Conservation (phyloP, 2,329 filamentous ascomycete species). For the Cephalotrichum gorgonifer region DNA sequence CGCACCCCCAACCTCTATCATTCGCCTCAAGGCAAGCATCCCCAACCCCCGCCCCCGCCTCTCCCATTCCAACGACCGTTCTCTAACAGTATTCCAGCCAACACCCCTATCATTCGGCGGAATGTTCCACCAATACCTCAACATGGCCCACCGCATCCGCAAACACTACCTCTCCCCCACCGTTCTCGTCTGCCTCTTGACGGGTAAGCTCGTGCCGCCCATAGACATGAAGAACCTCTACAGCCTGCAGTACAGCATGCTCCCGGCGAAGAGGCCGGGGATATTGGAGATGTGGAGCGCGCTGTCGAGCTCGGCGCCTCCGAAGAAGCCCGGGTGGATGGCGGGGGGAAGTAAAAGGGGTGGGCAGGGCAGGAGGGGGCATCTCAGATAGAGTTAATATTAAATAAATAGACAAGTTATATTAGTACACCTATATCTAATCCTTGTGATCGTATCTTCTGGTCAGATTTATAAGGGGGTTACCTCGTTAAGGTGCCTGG, state of each 20-base stretch:
- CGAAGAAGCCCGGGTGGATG: conserved; percentile 5
- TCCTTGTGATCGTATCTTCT: neutral
- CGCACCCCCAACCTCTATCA: conserved; percentile 61
- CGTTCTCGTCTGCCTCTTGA: conserved; percentile 79
- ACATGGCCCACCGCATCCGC: conserved; percentile 81
- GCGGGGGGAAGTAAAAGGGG: neutral
- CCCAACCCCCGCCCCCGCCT: neutral
- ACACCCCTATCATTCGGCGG: conserved; percentile 82
- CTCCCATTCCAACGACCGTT: neutral
- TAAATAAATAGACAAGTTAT: neutral
- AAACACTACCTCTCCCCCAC: conserved; percentile 90
- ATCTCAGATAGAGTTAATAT: conserved; percentile 1
- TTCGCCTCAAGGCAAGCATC: conserved; percentile 64
- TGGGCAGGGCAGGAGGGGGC: conserved; percentile 11
- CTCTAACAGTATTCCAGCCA: conserved; percentile 40
- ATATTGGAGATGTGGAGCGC: conserved; percentile 80
- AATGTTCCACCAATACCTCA: conserved; percentile 97
- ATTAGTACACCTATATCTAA: neutral
- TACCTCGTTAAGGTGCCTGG: no score
- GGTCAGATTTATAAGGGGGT: no score
- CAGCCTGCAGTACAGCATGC: conserved; percentile 94
- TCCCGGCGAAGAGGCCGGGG: conserved; percentile 70
- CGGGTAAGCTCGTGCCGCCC: conserved; percentile 86
- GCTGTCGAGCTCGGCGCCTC: conserved; percentile 43
- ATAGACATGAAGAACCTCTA: conserved; percentile 93